A percentile compares a stretch with the other conserved stretches of the same genome.
Evolutionary conservation across 495 filamentous ascomycete genomes (phyloP).

Genomic region (Podospora bellae-mahoneyi): DNA sequence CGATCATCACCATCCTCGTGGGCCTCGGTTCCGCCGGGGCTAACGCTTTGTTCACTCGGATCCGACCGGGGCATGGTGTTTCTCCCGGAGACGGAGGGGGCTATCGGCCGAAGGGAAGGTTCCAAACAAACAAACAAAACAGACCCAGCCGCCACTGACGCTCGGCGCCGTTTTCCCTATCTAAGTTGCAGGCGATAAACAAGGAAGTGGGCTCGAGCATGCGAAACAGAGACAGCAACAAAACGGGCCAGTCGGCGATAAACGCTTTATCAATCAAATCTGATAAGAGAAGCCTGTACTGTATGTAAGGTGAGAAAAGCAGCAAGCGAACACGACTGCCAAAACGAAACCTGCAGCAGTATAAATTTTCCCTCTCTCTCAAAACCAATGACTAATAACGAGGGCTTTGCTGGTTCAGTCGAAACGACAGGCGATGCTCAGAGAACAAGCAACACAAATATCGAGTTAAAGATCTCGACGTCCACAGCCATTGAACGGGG

Average conservation of each 20-base stretch:
- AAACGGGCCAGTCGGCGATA: neutral
- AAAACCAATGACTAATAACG: neutral
- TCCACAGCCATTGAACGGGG: neutral
- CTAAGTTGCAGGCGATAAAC: neutral
- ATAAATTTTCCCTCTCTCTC: neutral
- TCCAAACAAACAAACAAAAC: conserved; percentile 2
- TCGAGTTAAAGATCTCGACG: neutral
- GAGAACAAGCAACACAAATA: neutral
- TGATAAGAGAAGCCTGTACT: neutral
- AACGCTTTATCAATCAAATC: conserved; percentile 7
- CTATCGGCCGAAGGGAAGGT: conserved; percentile 16
- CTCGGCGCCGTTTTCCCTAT: neutral
- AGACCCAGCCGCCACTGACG: neutral
- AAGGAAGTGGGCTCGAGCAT: conserved; percentile 4
- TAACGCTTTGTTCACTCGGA: conserved; percentile 27
- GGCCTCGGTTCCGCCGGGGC: conserved; percentile 22
- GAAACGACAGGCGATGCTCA: neutral
- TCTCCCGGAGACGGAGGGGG: conserved; percentile 13
- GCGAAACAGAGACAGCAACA: neutral
- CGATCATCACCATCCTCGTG: conserved; percentile 29
- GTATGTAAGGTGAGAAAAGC: neutral
- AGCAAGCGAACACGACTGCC: neutral
- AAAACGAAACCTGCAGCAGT: neutral
- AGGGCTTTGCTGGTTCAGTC: neutral
- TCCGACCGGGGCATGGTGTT: conserved; percentile 27